phyloP scores from a whole-genome alignment of 179 eudicot genomes.

The Beta macrorhiza region DNA sequence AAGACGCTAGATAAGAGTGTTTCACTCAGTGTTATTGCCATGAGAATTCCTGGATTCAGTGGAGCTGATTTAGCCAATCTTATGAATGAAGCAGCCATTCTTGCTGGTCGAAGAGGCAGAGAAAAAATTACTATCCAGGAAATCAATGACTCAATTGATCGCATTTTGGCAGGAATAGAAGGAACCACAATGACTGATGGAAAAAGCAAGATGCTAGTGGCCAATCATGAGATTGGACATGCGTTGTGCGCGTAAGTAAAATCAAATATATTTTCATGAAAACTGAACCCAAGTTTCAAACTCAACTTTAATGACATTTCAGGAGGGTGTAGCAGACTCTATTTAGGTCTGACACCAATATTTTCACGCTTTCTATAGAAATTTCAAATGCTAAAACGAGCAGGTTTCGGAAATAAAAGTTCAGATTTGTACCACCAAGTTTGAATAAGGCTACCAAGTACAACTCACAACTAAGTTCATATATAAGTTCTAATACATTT shows the following conservation, averaged over 20 bases:
- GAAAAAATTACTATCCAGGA: constrained; percentile 79
- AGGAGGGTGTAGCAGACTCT: no score
- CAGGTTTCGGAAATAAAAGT: no score
- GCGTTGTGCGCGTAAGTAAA: constrained; percentile 87
- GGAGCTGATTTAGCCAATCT: constrained; percentile 98
- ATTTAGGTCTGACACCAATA: no score
- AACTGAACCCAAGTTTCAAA: no score
- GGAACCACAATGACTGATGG: constrained; percentile 98
- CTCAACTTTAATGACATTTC: no score
- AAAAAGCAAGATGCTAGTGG: constrained; percentile 94
- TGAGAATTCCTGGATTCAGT: constrained; percentile 96
- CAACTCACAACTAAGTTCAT: no score
- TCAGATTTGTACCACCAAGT: no score
- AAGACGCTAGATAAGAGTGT: constrained; percentile 82
- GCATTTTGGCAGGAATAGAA: constrained; percentile 98
- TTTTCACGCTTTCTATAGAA: no score
- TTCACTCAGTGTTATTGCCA: constrained; percentile 85
- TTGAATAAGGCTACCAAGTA: no score
- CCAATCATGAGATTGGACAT: constrained; percentile 96
- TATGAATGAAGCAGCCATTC: constrained; percentile 88
- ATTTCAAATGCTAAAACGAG: no score
- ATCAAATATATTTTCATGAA: not conserved
- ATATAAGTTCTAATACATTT: no score
- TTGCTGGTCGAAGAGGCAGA: constrained; percentile 94
- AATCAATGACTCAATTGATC: constrained; percentile 92